Percentiles rank a stretch among this genome's conserved stretches.
These are phyloP conservation scores for Onygena corvina DNA, from an alignment of 2,329 filamentous ascomycete genomes.

Conservation along the genomic window DNA sequence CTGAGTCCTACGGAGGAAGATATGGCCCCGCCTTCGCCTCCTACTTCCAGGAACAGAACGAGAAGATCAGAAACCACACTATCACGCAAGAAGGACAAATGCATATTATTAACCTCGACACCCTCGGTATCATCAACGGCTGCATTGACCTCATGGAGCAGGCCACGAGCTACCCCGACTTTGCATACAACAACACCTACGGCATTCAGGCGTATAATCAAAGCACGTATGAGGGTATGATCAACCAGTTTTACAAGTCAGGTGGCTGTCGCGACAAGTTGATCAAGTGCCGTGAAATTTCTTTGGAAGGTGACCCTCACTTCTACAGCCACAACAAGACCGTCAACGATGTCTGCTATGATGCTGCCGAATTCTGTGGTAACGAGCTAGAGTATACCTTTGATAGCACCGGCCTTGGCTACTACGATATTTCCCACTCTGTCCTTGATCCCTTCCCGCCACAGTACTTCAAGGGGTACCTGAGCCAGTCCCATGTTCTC, in stretches of 20 bases:
- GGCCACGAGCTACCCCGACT: conserved; percentile 29
- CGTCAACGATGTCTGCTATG: conserved; percentile 36
- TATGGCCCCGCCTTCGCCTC: conserved; percentile 34
- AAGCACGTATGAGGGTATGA: conserved; percentile 5
- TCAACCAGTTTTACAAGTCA: conserved; percentile 25
- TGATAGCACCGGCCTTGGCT: conserved; percentile 34
- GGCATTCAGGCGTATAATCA: conserved; percentile 43
- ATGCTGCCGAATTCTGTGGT: conserved; percentile 36
- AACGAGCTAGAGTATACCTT: conserved; percentile 35
- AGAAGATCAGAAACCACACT: conserved; percentile 27
- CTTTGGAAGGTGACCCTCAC: conserved; percentile 39
- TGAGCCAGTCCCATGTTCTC: conserved; percentile 48
- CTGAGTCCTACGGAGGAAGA: conserved; percentile 36
- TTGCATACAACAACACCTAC: conserved; percentile 43
- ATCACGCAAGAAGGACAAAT: conserved; percentile 17
- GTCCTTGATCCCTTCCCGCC: conserved; percentile 43
- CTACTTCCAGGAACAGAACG: conserved; percentile 34
- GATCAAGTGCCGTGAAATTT: conserved; percentile 39
- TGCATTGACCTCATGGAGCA: conserved; percentile 55
- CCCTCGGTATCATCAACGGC: conserved; percentile 36
- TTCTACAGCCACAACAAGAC: conserved; percentile 36
- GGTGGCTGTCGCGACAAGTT: conserved; percentile 46
- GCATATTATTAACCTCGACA: conserved; percentile 12
- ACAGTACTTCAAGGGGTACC: conserved; percentile 43
- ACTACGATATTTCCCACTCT: conserved; percentile 47